Percentiles rank a stretch among this genome's conserved stretches.
phyloP scores from a whole-genome alignment of 2,329 filamentous ascomycete species.

The Pyricularia pennisetigena region DNA sequence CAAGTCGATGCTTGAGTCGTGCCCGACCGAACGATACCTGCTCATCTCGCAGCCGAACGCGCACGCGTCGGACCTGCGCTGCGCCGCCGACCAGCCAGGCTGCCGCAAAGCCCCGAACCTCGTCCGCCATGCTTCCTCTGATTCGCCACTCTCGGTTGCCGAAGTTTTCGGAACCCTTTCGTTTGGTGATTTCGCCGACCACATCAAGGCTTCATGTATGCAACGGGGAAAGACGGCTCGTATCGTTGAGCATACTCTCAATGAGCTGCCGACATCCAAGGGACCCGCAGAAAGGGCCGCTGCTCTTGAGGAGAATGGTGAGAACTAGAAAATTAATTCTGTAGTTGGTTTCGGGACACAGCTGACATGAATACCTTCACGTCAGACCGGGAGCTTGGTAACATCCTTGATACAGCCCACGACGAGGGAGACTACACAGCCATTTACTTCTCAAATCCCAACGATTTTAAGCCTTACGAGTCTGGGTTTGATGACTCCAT shows the following conservation, averaged over 20 bases:
- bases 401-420: slow-evolving; percentile 30
- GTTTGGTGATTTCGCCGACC: slow-evolving; percentile 27
- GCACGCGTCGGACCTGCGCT: slow-evolving; percentile 56
- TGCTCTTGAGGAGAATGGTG: slow-evolving; percentile 38
- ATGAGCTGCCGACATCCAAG: slow-evolving; percentile 24
- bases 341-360: not conserved
- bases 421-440: slow-evolving; percentile 54
- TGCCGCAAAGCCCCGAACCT: slow-evolving; percentile 43
- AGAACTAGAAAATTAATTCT: not conserved
- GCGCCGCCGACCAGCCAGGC: slow-evolving; percentile 22
- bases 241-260: slow-evolving; percentile 30
- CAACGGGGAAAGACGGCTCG: slow-evolving; percentile 24
- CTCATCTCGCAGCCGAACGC: slow-evolving; percentile 70
- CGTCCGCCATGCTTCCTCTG: slow-evolving; percentile 10
- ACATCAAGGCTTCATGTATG: slow-evolving; percentile 37
- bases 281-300: slow-evolving; percentile 33
- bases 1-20: slow-evolving; percentile 48
- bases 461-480: slow-evolving; percentile 48
- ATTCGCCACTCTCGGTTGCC: slow-evolving; percentile 25
- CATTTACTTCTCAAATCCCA: slow-evolving; percentile 60
- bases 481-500: slow-evolving; percentile 51
- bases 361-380: slow-evolving; percentile 4
- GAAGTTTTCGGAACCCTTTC: slow-evolving; percentile 46
- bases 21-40: slow-evolving; percentile 68
- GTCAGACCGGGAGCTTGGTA: slow-evolving; percentile 41